Conservation (phyloP, 202 grass and related monocot species). For the Saccharum hybrid region DNA sequence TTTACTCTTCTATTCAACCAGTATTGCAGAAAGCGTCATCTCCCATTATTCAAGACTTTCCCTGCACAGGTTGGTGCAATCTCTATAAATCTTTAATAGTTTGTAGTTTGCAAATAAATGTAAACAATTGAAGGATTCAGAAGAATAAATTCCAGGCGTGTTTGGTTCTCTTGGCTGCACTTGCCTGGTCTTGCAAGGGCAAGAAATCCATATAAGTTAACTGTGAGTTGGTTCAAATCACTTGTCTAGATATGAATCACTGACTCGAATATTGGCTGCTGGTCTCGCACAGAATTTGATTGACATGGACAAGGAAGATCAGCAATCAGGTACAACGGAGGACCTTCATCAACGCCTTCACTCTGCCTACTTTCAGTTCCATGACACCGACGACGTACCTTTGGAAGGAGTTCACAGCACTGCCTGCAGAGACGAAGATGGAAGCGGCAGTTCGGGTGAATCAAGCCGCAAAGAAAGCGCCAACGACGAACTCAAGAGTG, state of each 20-base stretch:
- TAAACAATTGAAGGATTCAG: neutral
- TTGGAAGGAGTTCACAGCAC: slow-evolving; percentile 40
- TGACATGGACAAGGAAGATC: slow-evolving; percentile 79
- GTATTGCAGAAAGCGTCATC: slow-evolving; percentile 75
- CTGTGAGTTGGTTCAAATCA: neutral
- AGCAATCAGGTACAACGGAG: slow-evolving; percentile 59
- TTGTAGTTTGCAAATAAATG: neutral
- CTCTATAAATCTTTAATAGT: neutral
- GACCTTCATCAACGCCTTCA: slow-evolving; percentile 60
- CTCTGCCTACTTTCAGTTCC: slow-evolving; percentile 66
- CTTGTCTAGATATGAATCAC: neutral
- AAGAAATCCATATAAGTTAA: neutral
- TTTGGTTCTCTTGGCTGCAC: neutral
- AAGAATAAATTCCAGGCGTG: neutral
- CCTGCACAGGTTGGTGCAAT: slow-evolving; percentile 74
- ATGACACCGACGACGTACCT: slow-evolving; percentile 38
- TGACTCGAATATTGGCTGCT: neutral
- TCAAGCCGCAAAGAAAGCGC: slow-evolving; percentile 27
- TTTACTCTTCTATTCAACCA: slow-evolving; percentile 85
- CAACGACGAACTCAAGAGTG: slow-evolving; percentile 20
- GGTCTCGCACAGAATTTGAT: slow-evolving; percentile 63
- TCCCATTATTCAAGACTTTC: slow-evolving; percentile 75
- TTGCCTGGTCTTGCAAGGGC: slow-evolving; percentile 6
- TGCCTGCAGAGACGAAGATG: slow-evolving; percentile 39
- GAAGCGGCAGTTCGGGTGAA: slow-evolving; percentile 46